Conservation (phyloP, 2,329 filamentous ascomycete genomes). For the Fusarium sp. region DNA sequence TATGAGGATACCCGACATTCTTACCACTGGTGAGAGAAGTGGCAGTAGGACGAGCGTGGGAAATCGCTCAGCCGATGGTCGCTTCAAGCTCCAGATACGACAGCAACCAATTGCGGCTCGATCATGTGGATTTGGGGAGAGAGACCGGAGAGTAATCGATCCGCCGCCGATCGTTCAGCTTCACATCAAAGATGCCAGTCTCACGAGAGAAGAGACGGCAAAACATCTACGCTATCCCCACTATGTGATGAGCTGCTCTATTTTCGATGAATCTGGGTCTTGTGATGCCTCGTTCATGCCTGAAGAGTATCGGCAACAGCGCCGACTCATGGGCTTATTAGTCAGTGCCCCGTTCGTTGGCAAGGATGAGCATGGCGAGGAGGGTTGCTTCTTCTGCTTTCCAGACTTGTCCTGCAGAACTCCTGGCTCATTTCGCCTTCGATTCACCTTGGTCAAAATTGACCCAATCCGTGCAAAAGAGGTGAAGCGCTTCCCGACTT, state of each 20-base stretch:
- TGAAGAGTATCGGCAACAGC: constrained; percentile 75
- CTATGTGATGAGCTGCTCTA: constrained; percentile 79
- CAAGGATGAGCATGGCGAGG: constrained; percentile 74
- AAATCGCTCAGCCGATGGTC: constrained; percentile 20
- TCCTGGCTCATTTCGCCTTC: constrained; percentile 77
- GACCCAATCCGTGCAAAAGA: constrained; percentile 66
- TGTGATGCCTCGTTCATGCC: constrained; percentile 77
- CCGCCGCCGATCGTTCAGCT: constrained; percentile 85
- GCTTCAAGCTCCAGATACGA: constrained; percentile 61
- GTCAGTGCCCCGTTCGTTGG: constrained; percentile 82
- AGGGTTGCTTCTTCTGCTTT: constrained; percentile 88
- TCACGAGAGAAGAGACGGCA: constrained; percentile 63
- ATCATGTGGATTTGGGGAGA: constrained; percentile 84
- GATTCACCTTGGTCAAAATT: constrained; percentile 77
- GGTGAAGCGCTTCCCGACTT: constrained; percentile 57
- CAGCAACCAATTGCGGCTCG: constrained; percentile 82
- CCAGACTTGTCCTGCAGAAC: constrained; percentile 83
- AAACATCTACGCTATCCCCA: constrained; percentile 67
- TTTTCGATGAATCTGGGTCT: constrained; percentile 75
- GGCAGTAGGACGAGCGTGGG: background rate
- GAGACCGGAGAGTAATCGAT: constrained; percentile 83
- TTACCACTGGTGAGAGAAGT: constrained; percentile 9
- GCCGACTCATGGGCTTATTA: constrained; percentile 81
- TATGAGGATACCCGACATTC: constrained; percentile 39
- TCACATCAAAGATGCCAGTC: constrained; percentile 65